Conservation (phyloP, 768 basidiomycete species). For the Amanita rubescens region DNA sequence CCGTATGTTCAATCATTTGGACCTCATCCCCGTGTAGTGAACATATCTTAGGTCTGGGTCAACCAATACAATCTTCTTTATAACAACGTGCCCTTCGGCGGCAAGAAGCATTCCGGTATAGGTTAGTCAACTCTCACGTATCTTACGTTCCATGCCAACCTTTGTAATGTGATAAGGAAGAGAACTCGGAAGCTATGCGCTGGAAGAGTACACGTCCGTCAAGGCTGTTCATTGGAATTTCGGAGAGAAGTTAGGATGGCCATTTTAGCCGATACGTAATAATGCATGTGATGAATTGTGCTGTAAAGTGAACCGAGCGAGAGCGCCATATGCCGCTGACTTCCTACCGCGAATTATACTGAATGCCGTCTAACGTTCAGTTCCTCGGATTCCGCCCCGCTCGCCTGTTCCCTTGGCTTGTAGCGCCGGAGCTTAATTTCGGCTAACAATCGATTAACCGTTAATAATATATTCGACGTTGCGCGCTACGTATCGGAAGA, state of each 20-base stretch:
- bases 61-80: conserved; percentile 82
- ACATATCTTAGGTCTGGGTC: conserved; percentile 65
- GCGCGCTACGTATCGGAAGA: too few relatives aligned
- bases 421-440: neutral
- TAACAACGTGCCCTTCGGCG: conserved; percentile 93
- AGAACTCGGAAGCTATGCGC: conserved; percentile 79
- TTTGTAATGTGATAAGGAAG: conserved; percentile 45
- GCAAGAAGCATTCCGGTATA: conserved; percentile 88
- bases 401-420: neutral
- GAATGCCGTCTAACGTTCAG: neutral
- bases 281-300: neutral
- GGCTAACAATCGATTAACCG: neutral
- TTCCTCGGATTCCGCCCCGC: neutral
- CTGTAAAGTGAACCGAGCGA: neutral
- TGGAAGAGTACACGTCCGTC: conserved; percentile 78
- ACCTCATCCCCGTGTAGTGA: conserved; percentile 2
- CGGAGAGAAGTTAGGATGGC: conserved; percentile 75
- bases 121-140: conserved; percentile 36
- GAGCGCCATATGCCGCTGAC: neutral
- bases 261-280: conserved; percentile 39
- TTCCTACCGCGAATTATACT: neutral
- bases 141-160: neutral
- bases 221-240: conserved; percentile 87
- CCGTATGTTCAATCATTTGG: conserved; percentile 39
- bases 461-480: neutral